These are phyloP conservation scores for Leccinum disarticulatum DNA, from an alignment of 768 basidiomycete genomes.

Conservation along the genomic window DNA sequence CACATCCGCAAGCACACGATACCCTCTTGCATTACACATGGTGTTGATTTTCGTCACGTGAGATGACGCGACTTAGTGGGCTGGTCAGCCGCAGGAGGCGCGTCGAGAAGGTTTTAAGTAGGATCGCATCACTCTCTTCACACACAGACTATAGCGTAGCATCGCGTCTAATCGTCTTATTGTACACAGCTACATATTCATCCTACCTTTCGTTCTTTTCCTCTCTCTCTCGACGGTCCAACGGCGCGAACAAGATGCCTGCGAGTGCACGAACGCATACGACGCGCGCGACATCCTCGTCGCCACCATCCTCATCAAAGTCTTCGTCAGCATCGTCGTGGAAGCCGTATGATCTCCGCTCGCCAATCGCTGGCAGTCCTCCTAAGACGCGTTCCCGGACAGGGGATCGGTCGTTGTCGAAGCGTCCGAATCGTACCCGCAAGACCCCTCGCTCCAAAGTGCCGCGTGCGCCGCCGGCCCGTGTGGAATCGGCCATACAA, in stretches of 20 bases:
- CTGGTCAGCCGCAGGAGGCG: conserved; percentile 30
- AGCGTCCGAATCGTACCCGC: not conserved
- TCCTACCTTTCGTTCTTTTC: conserved; percentile 4
- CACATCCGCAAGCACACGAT: not conserved
- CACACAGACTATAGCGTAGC: conserved; percentile 9
- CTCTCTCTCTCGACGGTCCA: not conserved
- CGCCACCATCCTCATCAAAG: not conserved
- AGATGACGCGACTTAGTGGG: conserved; percentile 11
- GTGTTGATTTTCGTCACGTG: conserved; percentile 34
- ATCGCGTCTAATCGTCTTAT: conserved; percentile 17
- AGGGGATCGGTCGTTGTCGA: too few species aligned
- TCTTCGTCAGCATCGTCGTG: not conserved
- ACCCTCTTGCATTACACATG: not conserved
- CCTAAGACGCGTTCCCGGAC: not conserved
- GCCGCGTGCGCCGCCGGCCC: conserved; percentile 3
- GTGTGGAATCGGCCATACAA: not conserved
- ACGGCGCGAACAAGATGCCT: conserved; percentile 20
- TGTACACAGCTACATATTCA: conserved; percentile 31
- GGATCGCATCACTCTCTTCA: not conserved
- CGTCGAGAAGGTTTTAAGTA: conserved; percentile 11
- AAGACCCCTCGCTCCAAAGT: not conserved
- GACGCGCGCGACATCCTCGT: conserved; percentile 6
- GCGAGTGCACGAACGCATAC: conserved; percentile 13
- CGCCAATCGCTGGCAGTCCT: not conserved
- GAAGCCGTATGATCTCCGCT: conserved; percentile 25